Evolutionary conservation across 257 asterid genomes (phyloP), one percentile per base, ranked within the genome.

Genomic region (Ophiorrhiza pumila): DNA sequence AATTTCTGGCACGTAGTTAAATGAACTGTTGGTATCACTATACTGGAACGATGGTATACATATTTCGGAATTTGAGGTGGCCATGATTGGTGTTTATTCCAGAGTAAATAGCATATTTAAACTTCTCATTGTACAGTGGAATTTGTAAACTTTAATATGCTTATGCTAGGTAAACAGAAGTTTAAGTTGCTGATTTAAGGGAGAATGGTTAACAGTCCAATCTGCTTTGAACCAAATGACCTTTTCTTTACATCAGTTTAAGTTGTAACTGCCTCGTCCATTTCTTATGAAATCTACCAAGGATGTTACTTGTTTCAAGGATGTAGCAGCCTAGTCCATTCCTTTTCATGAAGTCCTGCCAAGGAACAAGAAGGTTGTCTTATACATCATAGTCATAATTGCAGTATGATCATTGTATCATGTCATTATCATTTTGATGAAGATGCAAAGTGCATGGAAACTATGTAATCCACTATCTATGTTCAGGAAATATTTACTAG

Each of bases 191-290:
- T 32, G 49, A 20, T 45, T n/a, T 32, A 57, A 17, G 15, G 50
- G 46, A 46, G 22, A 45, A 20, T 56, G 14, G 22, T 52, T 41
- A 11, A 50, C 27, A 39, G 75, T 65, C 45, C 76, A 15, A 42
- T 43, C 55, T 62, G 27, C 59, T 42, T 25, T 34, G 7, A 6
- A 41, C 29, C 17, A 55, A 65, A 42, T 71, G 70, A 31, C 27
- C 47, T 59, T 65, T 29, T 41, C 42, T 82, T 80, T 83, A 87
- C 81, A 82, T 61, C 49, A 87, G 83, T 83, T 89, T 85, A 59
- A 85, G 87, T 71, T 90, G 92, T 81, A 89, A 76, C 45, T 86
- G 91, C 81, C 84, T 86, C 85, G 81, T 86, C 90, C 89, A 87
- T 82, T 86, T 90, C 76, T 70, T 72, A 5, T 77, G 86, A 75